Evolutionary conservation across 2,329 filamentous ascomycete species (phyloP), one percentile per base, ranked within the genome.

Genomic region (Trichothecium roseum): DNA sequence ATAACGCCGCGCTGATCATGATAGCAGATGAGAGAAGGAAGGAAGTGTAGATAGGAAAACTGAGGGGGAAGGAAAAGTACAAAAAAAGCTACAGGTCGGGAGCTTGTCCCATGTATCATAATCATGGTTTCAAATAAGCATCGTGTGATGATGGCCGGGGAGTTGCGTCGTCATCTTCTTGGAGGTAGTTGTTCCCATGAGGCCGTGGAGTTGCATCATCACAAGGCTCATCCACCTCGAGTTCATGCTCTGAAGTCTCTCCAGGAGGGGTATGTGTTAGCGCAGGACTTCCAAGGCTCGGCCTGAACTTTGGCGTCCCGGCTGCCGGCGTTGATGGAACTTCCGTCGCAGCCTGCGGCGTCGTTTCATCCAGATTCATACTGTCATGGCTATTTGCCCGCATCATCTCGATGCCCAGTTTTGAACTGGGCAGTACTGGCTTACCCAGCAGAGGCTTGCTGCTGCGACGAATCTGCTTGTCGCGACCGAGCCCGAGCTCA

Each of bases 391-490:
- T 94, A 55, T 94, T 94, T 15, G 89, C 93, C 32, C 89, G 78
- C 85, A 95, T 89, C 89, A 96, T 95, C 57, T 96, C 89, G 34
- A 87, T 91, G 2, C 87, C 87, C 2, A 96, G 72, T 57, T 94
- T 95, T 1, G 87, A 94, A 36, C 81, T 84, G 10, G 83, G 81
- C 17, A 84, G 69, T 27, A 68, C 66, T 13, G 64, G 60, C 44
- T 78, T 77, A 40, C 61, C 51, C 27, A 49, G 43, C 35, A 53
- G 40, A 8, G 56, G 51, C 36, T 60, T 59, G 46, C 54, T 60
- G 37, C 52, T 51, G 17, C 56, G 64, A 27, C 72, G 65, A 28
- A 64, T 55, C 57, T 81, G 59, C 61, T 56, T 57, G 8, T 60
- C 57, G 18, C 52, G 47, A 2, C 46, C 48, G 16, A 36, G 30